phyloP scores from a whole-genome alignment of 257 asterid species.

The Solanum bukasovii region DNA sequence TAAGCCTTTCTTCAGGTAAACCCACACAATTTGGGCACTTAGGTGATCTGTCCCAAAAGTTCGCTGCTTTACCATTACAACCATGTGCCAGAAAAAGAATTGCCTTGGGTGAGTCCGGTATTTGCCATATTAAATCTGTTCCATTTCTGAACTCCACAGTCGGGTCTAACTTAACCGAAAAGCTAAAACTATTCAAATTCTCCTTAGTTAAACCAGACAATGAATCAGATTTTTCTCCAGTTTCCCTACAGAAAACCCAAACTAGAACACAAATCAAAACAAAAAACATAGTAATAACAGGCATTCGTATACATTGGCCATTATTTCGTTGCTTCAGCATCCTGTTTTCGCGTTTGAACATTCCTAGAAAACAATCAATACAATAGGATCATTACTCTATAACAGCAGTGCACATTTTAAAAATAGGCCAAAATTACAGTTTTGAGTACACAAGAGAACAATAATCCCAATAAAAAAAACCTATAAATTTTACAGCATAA shows the following conservation, averaged over 20 bases:
- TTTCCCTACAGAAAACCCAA: constrained; percentile 29
- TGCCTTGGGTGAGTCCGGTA: constrained; percentile 71
- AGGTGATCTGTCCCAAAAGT: constrained; percentile 84
- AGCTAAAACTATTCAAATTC: constrained; percentile 45
- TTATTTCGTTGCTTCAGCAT: constrained; percentile 33
- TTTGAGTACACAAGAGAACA: background rate
- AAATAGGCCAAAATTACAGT: background rate
- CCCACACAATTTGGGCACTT: constrained; percentile 73
- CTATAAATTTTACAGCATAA: background rate
- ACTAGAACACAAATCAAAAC: constrained; percentile 26
- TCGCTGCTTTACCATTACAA: constrained; percentile 72
- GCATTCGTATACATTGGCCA: constrained; percentile 17
- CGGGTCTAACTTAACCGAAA: constrained; percentile 46
- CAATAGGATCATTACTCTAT: background rate
- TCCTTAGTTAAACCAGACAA: constrained; percentile 18
- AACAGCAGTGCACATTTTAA: background rate
- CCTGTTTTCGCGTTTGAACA: constrained; percentile 40
- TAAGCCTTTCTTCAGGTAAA: constrained; percentile 88
- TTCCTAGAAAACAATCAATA: constrained; percentile 21
- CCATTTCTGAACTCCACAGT: constrained; percentile 47
- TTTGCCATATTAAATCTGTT: constrained; percentile 75
- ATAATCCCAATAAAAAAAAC: background rate
- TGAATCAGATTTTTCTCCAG: constrained; percentile 16
- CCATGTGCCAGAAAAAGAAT: constrained; percentile 90
- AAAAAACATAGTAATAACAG: constrained; percentile 27